A percentile compares a stretch with the other conserved stretches of the same genome.
phyloP scores from a whole-genome alignment of 345 rosid species.

The Eucalyptus pumila region DNA sequence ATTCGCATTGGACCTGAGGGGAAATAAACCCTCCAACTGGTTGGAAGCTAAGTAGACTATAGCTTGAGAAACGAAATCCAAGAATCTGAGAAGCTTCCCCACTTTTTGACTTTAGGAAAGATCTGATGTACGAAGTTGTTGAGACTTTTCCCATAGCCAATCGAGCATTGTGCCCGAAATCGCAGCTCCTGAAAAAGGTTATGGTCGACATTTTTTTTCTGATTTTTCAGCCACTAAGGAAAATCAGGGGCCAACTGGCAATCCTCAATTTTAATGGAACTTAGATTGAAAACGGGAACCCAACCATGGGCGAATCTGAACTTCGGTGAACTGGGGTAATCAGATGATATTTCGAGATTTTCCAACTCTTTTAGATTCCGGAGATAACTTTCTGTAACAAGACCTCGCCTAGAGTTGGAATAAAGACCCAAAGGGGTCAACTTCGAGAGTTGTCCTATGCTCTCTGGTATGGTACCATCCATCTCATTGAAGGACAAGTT shows the following conservation, averaged over 20 bases:
- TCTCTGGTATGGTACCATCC: slow-evolving; percentile 7
- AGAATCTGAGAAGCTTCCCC: not conserved
- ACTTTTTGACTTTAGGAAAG: not conserved
- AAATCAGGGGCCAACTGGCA: slow-evolving; percentile 1
- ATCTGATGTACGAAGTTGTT: not conserved
- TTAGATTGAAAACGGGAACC: slow-evolving; percentile 1
- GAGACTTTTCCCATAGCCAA: slow-evolving; percentile 6
- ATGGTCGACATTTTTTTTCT: not conserved
- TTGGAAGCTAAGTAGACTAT: not conserved
- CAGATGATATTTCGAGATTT: not conserved
- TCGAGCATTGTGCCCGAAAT: not conserved
- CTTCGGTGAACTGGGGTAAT: not conserved
- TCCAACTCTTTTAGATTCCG: not conserved
- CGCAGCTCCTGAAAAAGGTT: not conserved
- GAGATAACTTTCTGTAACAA: not conserved
- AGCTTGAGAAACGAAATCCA: not conserved
- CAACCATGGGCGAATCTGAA: not conserved
- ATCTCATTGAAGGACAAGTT: slow-evolving; percentile 1
- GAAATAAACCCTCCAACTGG: not conserved
- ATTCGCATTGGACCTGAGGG: not conserved
- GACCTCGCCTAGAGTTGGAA: slow-evolving; percentile 9
- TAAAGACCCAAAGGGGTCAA: not conserved
- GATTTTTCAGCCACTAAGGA: slow-evolving; percentile 13
- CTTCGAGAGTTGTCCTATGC: slow-evolving; percentile 4
- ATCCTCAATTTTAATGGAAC: not conserved